Evolutionary conservation across 225 moss, liverwort and hornwort genomes (phyloP).

Genomic region (Pseudisothecium myosuroides): DNA sequence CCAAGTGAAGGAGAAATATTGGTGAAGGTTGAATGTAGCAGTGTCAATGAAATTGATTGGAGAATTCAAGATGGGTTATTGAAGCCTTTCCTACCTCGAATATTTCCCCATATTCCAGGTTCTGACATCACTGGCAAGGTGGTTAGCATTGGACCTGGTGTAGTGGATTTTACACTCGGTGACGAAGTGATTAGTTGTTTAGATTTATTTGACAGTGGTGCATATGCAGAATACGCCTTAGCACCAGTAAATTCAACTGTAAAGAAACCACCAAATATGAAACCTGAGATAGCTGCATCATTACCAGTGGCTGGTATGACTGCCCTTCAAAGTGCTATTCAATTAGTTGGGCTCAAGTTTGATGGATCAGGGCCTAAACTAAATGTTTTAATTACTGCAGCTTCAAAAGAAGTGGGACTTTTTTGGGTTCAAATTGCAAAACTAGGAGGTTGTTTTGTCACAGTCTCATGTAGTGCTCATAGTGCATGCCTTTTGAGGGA

Average conservation of each 20-base stretch:
- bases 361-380: not conserved
- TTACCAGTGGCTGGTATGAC: not conserved
- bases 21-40: not conserved
- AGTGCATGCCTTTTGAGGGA: fast-evolving
- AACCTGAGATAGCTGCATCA: not conserved
- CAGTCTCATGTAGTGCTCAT: not conserved
- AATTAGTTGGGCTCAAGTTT: not conserved
- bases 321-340: not conserved
- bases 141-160: not conserved
- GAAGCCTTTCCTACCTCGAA: not conserved
- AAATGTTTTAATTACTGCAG: not conserved
- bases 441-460: not conserved
- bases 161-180: not conserved
- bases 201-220: not conserved
- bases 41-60: not conserved
- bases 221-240: not conserved
- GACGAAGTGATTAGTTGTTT: not conserved
- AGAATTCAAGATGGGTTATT: not conserved
- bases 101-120: not conserved
- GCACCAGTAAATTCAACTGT: not conserved
- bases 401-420: not conserved
- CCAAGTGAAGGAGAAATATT: not conserved
- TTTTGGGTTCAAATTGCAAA: not conserved
- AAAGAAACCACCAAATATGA: not conserved
- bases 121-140: not conserved